Evolutionary conservation across 108 stramenopile genomes (phyloP).

Genomic region (Cyclostephanos tholiformis): DNA sequence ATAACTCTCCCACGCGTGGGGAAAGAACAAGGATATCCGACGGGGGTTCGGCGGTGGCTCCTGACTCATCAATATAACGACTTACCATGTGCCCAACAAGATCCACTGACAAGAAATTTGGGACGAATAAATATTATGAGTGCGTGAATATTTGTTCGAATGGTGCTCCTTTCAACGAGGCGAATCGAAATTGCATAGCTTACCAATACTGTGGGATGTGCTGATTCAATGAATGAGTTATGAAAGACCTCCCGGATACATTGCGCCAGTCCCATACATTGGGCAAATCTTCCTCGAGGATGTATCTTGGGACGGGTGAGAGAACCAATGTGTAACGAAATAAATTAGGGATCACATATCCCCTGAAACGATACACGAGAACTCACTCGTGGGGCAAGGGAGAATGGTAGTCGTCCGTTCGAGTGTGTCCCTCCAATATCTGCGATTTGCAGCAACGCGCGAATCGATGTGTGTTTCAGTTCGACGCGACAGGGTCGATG

Average conservation of each 20-base stretch:
- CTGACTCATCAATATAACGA: no score
- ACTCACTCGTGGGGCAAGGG: slow-evolving; percentile 43
- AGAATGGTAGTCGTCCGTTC: slow-evolving; percentile 27
- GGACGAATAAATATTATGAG: slow-evolving; percentile 32
- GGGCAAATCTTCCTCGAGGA: slow-evolving; percentile 68
- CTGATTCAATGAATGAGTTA: slow-evolving; percentile 85
- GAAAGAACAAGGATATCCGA: no score
- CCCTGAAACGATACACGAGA: background rate
- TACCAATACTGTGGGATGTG: slow-evolving; percentile 76
- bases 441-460: background rate
- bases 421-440: slow-evolving; percentile 35
- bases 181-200: no score
- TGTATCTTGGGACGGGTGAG: slow-evolving; percentile 31
- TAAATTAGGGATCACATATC: slow-evolving; percentile 29
- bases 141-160: no score
- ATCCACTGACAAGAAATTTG: background rate
- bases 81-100: slow-evolving; percentile 31
- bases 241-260: slow-evolving; percentile 68
- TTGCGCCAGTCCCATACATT: slow-evolving; percentile 70
- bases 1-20: background rate
- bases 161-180: no score
- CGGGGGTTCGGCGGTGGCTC: no score
- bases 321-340: background rate
- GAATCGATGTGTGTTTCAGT: background rate
- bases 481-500: background rate